These are phyloP conservation scores for Sarcomyxa edulis DNA, from an alignment of 768 basidiomycete genomes.

Conservation along the genomic window DNA sequence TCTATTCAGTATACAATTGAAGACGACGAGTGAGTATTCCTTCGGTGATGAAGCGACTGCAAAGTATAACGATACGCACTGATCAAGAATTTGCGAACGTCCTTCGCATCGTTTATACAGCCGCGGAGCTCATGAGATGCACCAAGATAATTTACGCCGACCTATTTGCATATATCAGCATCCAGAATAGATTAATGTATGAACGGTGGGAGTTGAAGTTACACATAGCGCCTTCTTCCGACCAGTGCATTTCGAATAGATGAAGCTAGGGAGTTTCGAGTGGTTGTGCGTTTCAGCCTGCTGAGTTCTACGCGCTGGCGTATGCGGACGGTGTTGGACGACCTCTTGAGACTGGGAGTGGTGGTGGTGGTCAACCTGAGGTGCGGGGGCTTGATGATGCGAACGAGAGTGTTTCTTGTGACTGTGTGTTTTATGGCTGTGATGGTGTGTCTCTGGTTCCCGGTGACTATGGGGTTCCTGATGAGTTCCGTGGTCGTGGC, in stretches of 20 bases:
- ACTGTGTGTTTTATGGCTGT: too few relatives aligned
- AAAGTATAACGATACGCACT: conserved; percentile 31
- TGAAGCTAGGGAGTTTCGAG: conserved; percentile 37
- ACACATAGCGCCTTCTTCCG: conserved; percentile 79
- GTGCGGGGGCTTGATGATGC: conserved; percentile 10
- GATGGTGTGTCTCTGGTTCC: too few relatives aligned
- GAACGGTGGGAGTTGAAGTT: too few relatives aligned
- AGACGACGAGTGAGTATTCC: conserved; percentile 1
- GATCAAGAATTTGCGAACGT: conserved; percentile 63
- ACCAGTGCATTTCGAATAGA: conserved; percentile 77
- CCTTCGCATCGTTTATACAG: conserved; percentile 77
- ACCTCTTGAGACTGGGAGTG: conserved; percentile 7
- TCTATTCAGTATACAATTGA: conserved; percentile 19
- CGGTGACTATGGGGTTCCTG: too few relatives aligned
- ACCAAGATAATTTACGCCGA: conserved; percentile 77
- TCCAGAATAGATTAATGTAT: conserved; percentile 4
- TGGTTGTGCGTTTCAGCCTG: conserved; percentile 2
- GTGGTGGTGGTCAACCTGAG: conserved; percentile 1
- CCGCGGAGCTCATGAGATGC: conserved; percentile 60
- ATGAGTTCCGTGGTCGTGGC: too few relatives aligned
- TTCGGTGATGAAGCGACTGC: conserved; percentile 1
- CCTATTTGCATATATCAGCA: conserved; percentile 28
- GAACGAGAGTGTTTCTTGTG: conserved; percentile 12
- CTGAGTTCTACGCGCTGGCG: too few relatives aligned
- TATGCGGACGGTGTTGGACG: neutral